Evolutionary conservation across 108 stramenopile genomes (phyloP), one percentile per base, ranked within the genome.

Genomic region (Pelagomonas calceolata): DNA sequence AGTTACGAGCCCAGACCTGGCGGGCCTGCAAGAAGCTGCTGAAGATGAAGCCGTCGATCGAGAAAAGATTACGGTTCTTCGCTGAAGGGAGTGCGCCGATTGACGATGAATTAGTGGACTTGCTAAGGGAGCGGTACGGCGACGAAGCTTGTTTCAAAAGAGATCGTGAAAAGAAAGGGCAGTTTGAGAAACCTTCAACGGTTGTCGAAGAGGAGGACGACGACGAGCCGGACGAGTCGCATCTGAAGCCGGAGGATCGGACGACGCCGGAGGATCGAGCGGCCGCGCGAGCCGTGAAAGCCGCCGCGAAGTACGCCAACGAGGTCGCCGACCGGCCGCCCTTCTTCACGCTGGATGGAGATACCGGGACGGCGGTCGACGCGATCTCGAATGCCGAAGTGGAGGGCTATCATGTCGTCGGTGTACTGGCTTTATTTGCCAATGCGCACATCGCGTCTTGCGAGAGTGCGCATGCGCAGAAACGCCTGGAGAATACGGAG

Each of bases 91-190:
- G 34, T 32, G 33, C 70, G 5, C 70, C 70, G 14, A 34, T 29
- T 21, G 70, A 51, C 46, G 39, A 12, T 12, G 39, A 5, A 5
- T 5, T 5, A 5, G 39, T 12, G 39, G 9, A 12, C 9, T 12
- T 5, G 9, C 39, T 43, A 12, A 5, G 39, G 39, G 9, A 12
- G 9, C 5, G 5, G 39, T 43, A 70, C 63, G 60, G 33, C 70
- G 70, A 70, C 51, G 16, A 70, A 63, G 63, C 70, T 70, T 63
- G 46, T 70, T 29, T 37, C 1, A 4, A 26, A 70, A 29, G 30
- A 63, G 26, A 29, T 32, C 32, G 70, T 70, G 43, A 4, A 43
- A 43, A 15, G 68, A 35, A 39, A 31, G 68, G 26, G 34, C 36
- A n/a, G 66, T 26, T 66, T 31, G 66, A 31, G 67, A 68, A 12